Evolutionary conservation across 768 basidiomycete genomes (phyloP), one percentile per base, ranked within the genome.

Genomic region (Steccherinum ochraceum): DNA sequence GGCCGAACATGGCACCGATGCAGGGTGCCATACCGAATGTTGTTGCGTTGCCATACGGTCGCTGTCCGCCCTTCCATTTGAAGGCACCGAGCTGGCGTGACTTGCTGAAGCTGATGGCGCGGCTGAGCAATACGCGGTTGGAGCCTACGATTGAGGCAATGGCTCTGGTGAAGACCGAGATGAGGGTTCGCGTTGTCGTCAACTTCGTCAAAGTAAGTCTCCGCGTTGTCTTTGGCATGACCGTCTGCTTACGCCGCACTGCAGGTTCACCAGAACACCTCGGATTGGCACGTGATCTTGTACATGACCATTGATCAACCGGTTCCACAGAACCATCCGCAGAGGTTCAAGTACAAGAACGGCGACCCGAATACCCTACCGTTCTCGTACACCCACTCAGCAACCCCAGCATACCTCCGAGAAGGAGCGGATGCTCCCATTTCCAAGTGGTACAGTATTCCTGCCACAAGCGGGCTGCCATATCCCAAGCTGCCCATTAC

Each of bases 221-320:
- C 23, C 19, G 10, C 46, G 16, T 49, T 24, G 27, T 7, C 47
- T 12, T 16, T 11, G 18, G 43, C 24, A 25, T 58, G 39, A 59
- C 24, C 11, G 24, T 44, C 45, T 21, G n/a, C n/a, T n/a, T n/a
- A n/a, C n/a, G n/a, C n/a, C n/a, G 41, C 5, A 43, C 19, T 12
- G 21, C 50, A 89, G 86, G 72, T 83, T 7, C 79, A 85, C 58
- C 78, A 75, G 35, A 60, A 72, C 18, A 74, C 82, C 0, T 59
- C 67, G 3, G 79, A 82, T 16, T 92, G 89, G 89, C 76, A 84
- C 49, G 82, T 83, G 10, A 69, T 91, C 19, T 64, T 91, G 13
- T 91, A 88, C 75, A 80, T 92, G 57, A 83, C 85, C 1, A 77
- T 88, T 49, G 89, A 92, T 59, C 72, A 81, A 58, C 80, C 82